A percentile compares a stretch with the other conserved stretches of the same genome.
Conservation (phyloP, 805 yeast species). For the Clavispora phyllophila region DNA sequence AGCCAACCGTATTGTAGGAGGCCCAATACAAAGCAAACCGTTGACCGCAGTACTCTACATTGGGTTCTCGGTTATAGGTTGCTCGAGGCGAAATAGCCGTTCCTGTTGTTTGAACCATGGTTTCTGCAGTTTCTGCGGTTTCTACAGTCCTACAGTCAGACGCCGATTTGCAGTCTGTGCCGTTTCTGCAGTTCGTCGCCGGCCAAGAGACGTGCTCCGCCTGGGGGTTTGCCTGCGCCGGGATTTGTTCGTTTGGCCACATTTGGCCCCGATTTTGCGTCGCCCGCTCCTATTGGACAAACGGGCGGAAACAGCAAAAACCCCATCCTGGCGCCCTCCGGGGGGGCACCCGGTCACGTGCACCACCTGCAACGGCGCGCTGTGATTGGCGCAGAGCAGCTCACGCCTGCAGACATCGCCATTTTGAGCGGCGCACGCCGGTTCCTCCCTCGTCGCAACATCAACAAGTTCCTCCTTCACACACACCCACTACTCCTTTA, state of each 20-base stretch:
- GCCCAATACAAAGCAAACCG: too few species aligned
- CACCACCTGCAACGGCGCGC: neutral
- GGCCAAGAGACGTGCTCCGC: too few species aligned
- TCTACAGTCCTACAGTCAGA: neutral
- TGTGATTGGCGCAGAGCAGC: neutral
- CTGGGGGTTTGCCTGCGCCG: too few species aligned
- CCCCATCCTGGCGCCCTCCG: neutral
- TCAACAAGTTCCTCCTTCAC: conserved; percentile 17
- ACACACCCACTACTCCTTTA: conserved; percentile 20
- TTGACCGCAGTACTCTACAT: too few species aligned
- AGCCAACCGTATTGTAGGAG: too few species aligned
- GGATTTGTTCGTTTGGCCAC: neutral
- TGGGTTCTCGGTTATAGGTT: too few species aligned
- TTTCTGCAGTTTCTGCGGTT: conserved; percentile 1
- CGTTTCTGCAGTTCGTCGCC: neutral
- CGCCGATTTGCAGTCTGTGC: neutral
- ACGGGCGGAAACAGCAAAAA: neutral
- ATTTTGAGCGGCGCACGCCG: conserved; percentile 13
- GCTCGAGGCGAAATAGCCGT: too few species aligned
- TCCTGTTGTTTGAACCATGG: neutral
- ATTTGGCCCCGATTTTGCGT: neutral
- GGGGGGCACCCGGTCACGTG: neutral
- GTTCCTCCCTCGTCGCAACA: conserved; percentile 10
- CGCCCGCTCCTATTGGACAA: neutral
- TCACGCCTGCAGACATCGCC: conserved; percentile 6